Percentiles rank a stretch among this genome's conserved stretches.
Evolutionary conservation across 805 yeast genomes (phyloP).

Genomic region (Candida chilensis): DNA sequence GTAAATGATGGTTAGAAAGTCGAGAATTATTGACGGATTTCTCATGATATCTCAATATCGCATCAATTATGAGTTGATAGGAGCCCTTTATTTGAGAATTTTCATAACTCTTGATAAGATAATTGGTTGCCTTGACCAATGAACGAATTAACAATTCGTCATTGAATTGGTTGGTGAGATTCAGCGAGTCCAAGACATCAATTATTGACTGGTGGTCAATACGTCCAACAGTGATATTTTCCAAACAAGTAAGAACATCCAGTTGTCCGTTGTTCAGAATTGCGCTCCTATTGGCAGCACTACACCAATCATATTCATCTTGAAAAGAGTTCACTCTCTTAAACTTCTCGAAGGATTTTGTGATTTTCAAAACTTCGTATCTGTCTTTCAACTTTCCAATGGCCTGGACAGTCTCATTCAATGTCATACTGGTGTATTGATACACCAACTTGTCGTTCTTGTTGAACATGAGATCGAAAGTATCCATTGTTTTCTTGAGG

Average conservation of each 20-base stretch:
- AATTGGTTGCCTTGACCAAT: too few species aligned
- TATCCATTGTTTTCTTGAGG: too few species aligned
- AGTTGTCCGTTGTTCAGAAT: too few species aligned
- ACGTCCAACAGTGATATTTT: not conserved
- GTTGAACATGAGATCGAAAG: not conserved
- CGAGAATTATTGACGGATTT: too few species aligned
- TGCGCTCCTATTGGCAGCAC: not conserved
- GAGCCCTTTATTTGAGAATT: too few species aligned
- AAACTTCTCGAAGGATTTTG: not conserved
- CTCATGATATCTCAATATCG: too few species aligned
- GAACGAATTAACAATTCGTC: too few species aligned
- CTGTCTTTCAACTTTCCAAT: not conserved
- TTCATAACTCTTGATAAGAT: too few species aligned
- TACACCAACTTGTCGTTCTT: not conserved
- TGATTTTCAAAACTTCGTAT: not conserved
- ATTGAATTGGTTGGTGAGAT: not conserved
- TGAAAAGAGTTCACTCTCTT: not conserved
- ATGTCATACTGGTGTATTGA: not conserved
- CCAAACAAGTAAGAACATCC: not conserved
- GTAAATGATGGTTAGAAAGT: too few species aligned
- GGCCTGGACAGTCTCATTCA: not conserved
- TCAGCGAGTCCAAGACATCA: not conserved
- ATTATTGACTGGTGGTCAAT: not conserved
- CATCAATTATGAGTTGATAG: too few species aligned
- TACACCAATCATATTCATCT: not conserved